Percentiles rank a stretch among this genome's conserved stretches.
Evolutionary conservation across 2,329 filamentous ascomycete species (phyloP).

Genomic region (Fusarium sarcochroum): DNA sequence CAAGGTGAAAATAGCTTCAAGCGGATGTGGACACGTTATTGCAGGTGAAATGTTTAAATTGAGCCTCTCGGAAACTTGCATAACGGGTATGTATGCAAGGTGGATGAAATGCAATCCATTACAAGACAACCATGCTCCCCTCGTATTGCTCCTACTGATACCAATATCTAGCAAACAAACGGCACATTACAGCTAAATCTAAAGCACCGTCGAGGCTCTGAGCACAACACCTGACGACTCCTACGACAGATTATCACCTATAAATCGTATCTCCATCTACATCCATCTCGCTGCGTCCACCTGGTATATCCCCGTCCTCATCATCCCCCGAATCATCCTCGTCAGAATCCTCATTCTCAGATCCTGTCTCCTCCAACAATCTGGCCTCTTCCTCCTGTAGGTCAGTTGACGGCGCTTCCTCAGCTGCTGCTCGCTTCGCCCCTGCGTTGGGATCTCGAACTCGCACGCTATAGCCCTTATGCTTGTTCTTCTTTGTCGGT

Average conservation of each 20-base stretch:
- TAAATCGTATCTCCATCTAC: slow-evolving; percentile 33
- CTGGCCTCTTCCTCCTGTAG: slow-evolving; percentile 45
- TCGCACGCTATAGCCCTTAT: slow-evolving; percentile 54
- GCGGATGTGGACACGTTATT: not conserved
- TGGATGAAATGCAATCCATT: not conserved
- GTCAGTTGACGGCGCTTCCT: slow-evolving; percentile 32
- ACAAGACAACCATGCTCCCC: not conserved
- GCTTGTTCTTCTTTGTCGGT: slow-evolving; percentile 55
- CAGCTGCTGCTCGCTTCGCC: slow-evolving; percentile 33
- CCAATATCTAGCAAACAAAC: not conserved
- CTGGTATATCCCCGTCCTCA: slow-evolving; percentile 36
- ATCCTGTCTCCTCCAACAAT: slow-evolving; percentile 45
- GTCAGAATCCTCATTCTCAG: slow-evolving; percentile 48
- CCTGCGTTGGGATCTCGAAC: slow-evolving; percentile 46
- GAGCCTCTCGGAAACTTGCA: not conserved
- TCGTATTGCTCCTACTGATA: not conserved
- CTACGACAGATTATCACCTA: slow-evolving; percentile 1
- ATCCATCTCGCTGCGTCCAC: slow-evolving; percentile 20
- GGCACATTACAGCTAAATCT: not conserved
- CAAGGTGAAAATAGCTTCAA: too few species aligned
- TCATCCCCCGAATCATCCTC: slow-evolving; percentile 49
- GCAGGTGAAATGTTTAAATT: not conserved
- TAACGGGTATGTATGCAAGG: not conserved
- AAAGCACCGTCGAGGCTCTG: too few species aligned
- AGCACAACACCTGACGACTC: not conserved